Conservation (phyloP, 1,284 basidiomycete genomes). For the Malassezia dermatis region DNA sequence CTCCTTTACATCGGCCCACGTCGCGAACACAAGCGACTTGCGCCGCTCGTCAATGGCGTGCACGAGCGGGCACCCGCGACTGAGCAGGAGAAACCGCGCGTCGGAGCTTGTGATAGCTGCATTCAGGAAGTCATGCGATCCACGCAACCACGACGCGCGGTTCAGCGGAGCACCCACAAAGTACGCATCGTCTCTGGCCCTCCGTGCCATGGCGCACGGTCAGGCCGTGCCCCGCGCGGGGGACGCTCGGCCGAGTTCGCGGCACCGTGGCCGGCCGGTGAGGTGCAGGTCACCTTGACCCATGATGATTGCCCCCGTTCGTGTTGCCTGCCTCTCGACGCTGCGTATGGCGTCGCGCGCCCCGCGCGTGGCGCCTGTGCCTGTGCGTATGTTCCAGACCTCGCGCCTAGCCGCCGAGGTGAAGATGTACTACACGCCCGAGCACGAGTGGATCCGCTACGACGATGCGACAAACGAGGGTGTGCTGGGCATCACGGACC, state of each 20-base stretch:
- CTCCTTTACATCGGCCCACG: constrained; percentile 40
- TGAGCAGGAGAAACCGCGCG: constrained; percentile 43
- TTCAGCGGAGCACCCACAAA: constrained; percentile 37
- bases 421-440: constrained; percentile 55
- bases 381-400: constrained; percentile 14
- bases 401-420: constrained; percentile 12
- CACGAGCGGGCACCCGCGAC: constrained; percentile 43
- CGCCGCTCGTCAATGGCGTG: constrained; percentile 18
- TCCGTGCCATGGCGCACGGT: neutral
- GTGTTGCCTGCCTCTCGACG: constrained; percentile 5
- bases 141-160: constrained; percentile 44
- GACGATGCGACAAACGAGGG: constrained; percentile 72
- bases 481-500: constrained; percentile 78
- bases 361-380: neutral
- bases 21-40: neutral
- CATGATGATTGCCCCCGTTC: constrained; percentile 13
- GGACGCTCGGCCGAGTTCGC: neutral
- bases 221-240: neutral
- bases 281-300: neutral
- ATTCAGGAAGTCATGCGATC: constrained; percentile 43
- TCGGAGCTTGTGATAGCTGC: constrained; percentile 33
- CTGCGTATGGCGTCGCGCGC: constrained; percentile 2
- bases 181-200: neutral
- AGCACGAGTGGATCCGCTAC: constrained; percentile 80
- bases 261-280: neutral